Base-by-base conservation (phyloP, 805 yeast genomes). In the Cyberlindnera maritima region DNA sequence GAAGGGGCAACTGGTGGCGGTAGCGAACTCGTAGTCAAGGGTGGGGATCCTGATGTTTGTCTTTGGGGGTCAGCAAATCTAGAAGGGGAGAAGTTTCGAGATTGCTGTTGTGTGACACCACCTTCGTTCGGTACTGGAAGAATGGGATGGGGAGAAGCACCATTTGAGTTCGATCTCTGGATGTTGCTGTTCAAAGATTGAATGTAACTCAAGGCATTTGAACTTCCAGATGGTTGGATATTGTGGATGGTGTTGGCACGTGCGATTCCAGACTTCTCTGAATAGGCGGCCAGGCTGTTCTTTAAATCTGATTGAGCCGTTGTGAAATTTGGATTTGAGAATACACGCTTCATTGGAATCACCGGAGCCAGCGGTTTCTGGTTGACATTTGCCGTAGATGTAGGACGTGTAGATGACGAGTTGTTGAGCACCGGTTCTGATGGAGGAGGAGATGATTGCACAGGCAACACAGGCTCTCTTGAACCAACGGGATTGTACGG, bases 221-320 rank as follows among this genome's bases (percentile, higher is more conserved):
- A 23, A 18, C 46, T 56, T 4, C 52, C 47, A 19, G 43, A 10
- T 13, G 20, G 6, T 9, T 44, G 46, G 13, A 4, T 12, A 12
- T 36, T 8, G 19, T 36, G n/a, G 1, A 46, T 37, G 2, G 59
- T 41, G 32, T 49, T 46, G 2, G 55, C 29, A 31, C 57, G 44
- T 2, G 35, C 23, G 8, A 52, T 8, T 2, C 42, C 39, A 15
- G 29, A 19, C 14, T 28, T 31, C 23, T 49, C 43, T 8, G 37
- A 21, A 31, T 43, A 47, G 4, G 38, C 14, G 20, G 31, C 15
- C 19, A 57, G 34, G 36, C 25, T 57, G 14, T 47, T 20, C 25
- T 46, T 44, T 21, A 57, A 37, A 15, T 49, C 40, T 5, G 44
- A 41, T 28, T 55, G 59, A 13, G 57, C 56, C 12, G 40, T 14